Base-by-base conservation (phyloP, 2,329 filamentous ascomycete species). In the Ophiocordyceps camponoti-saundersi region DNA sequence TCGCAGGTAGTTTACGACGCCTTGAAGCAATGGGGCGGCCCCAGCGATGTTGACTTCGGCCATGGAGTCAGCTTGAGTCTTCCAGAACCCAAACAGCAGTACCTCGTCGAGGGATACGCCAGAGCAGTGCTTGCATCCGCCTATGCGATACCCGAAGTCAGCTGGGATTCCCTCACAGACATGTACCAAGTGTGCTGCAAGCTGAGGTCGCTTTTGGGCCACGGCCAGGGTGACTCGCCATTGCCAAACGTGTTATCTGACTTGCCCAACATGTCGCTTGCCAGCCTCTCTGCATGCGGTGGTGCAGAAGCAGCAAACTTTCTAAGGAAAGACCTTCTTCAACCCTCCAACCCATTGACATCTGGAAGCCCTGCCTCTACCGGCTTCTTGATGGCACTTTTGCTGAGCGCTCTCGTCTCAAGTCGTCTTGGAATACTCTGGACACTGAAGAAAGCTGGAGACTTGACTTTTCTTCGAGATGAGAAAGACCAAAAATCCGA, bases 21-120 rank as follows among this genome's bases (percentile, higher is more conserved):
- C 8, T 66, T 88, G 32, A 73, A 79, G 50, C 74, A 83, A 52
- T 90, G 84, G 84, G 77, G 81, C 54, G 85, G 84, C 0, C 82
- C 83, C 0, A 67, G 67, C 7, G 84, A 89, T 56, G 70, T 82
- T 44, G 80, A 88, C 52, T 59, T 86, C 5, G 81, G 79, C 3
- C 75, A 73, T 13, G 75, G 72, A 52, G 70, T 72, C 8, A 67
- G 66, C 2, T 61, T 70, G 44, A 77, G 76, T 64, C 59, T 86
- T 44, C 71, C 73, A 44, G 78, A 84, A 44, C 67, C 75, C 3
- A 69, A 77, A 43, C 73, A 78, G 52, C 65, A 69, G 32, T 71
- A 76, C 51, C 65, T 88, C 5, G 72, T 80, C 53, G 64, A 67
- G 36, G 72, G 75, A 44, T 89, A 86, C 58, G 79, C 78, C 41